phyloP scores from a whole-genome alignment of 805 yeast genomes.

The Groenewaldozyma salmanticensis region DNA sequence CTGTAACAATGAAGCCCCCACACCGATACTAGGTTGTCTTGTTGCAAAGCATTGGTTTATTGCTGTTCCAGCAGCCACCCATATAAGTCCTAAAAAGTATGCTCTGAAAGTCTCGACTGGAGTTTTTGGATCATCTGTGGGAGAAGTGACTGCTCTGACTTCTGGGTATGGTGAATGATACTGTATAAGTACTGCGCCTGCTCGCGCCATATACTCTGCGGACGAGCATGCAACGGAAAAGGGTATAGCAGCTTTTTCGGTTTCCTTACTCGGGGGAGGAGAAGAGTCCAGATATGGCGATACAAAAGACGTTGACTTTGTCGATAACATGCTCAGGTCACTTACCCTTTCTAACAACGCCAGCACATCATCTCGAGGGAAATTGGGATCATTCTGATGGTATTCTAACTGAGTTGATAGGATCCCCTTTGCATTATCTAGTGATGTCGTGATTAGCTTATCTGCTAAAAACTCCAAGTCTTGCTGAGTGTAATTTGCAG shows the following conservation, averaged over 20 bases:
- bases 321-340: neutral
- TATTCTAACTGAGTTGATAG: constrained; percentile 32
- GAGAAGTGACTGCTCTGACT: constrained; percentile 44
- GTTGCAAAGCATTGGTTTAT: constrained; percentile 49
- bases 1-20: constrained; percentile 37
- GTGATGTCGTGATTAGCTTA: constrained; percentile 17
- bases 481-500: neutral
- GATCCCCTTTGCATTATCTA: constrained; percentile 33
- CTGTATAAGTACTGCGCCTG: constrained; percentile 6
- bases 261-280: too few species aligned
- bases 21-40: constrained; percentile 40
- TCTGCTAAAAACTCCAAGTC: constrained; percentile 1
- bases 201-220: neutral
- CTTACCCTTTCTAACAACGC: neutral
- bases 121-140: constrained; percentile 37
- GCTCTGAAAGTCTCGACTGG: constrained; percentile 42
- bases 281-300: neutral
- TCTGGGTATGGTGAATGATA: constrained; percentile 48
- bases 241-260: constrained; percentile 1
- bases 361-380: constrained; percentile 27
- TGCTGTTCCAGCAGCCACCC: constrained; percentile 45
- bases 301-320: too few species aligned
- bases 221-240: constrained; percentile 8
- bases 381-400: constrained; percentile 40
- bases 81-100: constrained; percentile 27